A percentile compares a stretch with the other conserved stretches of the same genome.
Evolutionary conservation across 106 monocot genomes (phyloP).

Genomic region (Acorus gramineus): DNA sequence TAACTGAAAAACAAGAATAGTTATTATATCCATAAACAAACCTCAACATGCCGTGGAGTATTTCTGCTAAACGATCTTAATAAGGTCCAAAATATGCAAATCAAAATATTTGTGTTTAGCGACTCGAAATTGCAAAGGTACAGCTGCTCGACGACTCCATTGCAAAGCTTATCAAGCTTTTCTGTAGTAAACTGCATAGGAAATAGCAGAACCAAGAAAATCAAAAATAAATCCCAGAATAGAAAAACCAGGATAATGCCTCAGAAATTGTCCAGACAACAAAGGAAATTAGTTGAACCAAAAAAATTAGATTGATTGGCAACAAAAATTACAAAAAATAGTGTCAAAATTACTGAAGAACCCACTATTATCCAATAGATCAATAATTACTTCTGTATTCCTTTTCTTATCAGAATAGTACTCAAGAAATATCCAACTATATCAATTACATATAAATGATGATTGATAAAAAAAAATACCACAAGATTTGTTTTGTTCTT

Average conservation of each 20-base stretch:
- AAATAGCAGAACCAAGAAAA: neutral
- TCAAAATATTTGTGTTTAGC: conserved; percentile 36
- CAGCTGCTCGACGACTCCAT: conserved; percentile 31
- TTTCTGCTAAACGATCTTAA: conserved; percentile 29
- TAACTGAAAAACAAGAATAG: neutral
- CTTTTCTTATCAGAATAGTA: too few species aligned
- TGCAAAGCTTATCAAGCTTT: conserved; percentile 33
- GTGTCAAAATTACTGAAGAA: too few species aligned
- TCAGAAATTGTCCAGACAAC: too few species aligned
- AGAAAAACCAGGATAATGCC: too few species aligned
- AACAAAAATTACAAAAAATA: neutral
- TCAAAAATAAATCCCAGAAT: too few species aligned
- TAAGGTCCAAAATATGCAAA: conserved; percentile 59
- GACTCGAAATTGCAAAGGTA: conserved; percentile 23
- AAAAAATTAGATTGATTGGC: neutral
- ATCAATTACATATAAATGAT: too few species aligned
- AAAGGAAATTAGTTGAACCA: neutral
- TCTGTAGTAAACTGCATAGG: conserved; percentile 44
- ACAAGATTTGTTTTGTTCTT: too few species aligned
- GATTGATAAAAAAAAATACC: too few species aligned
- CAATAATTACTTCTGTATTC: too few species aligned
- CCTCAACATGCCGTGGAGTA: conserved; percentile 15
- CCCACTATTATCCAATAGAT: too few species aligned
- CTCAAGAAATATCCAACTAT: too few species aligned
- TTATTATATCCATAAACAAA: conserved; percentile 15